Evolutionary conservation across 2,329 filamentous ascomycete genomes (phyloP), one percentile per base, ranked within the genome.

Genomic region (Epichloe coenophiala): DNA sequence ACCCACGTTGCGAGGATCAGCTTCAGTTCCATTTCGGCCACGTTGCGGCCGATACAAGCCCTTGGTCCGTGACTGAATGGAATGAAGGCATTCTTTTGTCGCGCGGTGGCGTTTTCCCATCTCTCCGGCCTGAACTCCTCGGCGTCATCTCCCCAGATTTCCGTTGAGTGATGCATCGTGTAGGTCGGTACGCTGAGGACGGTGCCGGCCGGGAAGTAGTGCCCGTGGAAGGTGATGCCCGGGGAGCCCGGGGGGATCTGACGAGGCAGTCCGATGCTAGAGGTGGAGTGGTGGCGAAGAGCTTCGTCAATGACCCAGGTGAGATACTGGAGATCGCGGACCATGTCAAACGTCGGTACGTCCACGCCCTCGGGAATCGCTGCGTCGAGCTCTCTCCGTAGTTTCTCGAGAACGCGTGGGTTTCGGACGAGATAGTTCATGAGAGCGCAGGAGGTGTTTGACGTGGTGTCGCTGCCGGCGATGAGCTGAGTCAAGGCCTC

Each of bases 401-500:
- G 70, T 63, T 84, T 90, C 45, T 69, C 61, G 4, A 93, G 65
- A 0, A 93, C 86, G 2, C 82, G 74, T 0, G 86, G 85, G 1
- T 85, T 85, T 40, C 75, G 72, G 4, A 83, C 71, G 33, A 80
- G 81, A 71, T 89, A 86, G 70, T 83, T 95, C 0, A 95, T 74
- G 38, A 95, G 75, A 0, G 88, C 88, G 61, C 89, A 95, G 2
- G 84, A 84, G 0, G 89, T 84, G 69, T 88, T 89, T 48, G 80
- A 84, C 0, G 84, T 88, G 0, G 86, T 89, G 65, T 89, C 86
- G 42, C 77, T 82, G 23, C 85, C 86, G 1, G 86, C 85, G 58
- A 89, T 95, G 41, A 95, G 77, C 65, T 95, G 89, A 0, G 89
- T 95, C 27, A 95, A 71, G 0, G 89, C 89, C 69, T 95, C 90